Conservation (phyloP, 1,284 basidiomycete genomes). For the Schizophyllum amplum region DNA sequence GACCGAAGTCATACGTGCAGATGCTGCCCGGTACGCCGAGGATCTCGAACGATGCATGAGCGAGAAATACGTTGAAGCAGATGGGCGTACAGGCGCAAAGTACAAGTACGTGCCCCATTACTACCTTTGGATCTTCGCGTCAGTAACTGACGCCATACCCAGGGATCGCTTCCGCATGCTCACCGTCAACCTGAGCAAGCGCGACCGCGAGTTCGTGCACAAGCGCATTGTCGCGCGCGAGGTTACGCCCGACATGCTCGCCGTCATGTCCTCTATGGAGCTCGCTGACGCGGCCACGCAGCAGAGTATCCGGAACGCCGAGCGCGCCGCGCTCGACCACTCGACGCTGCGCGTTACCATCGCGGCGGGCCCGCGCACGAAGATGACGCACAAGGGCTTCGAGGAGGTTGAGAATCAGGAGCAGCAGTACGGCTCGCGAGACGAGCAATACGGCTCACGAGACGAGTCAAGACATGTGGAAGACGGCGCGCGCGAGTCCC, state of each 20-base stretch:
- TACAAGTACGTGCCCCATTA: constrained; percentile 67
- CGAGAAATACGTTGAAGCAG: constrained; percentile 66
- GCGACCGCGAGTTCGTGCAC: constrained; percentile 67
- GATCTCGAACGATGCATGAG: constrained; percentile 66
- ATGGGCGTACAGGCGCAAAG: constrained; percentile 68
- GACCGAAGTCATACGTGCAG: constrained; percentile 40
- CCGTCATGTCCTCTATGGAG: constrained; percentile 79
- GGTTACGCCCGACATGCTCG: constrained; percentile 62
- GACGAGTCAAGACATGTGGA: constrained; percentile 55
- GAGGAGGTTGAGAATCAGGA: constrained; percentile 74
- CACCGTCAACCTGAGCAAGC: constrained; percentile 71
- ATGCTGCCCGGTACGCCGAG: constrained; percentile 50
- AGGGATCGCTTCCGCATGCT: constrained; percentile 83
- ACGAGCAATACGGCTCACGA: constrained; percentile 25
- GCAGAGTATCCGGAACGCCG: constrained; percentile 69
- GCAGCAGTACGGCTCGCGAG: constrained; percentile 24
- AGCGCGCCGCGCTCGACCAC: constrained; percentile 73
- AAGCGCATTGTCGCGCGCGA: constrained; percentile 60
- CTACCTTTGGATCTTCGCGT: constrained; percentile 1
- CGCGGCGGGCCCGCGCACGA: constrained; percentile 56
- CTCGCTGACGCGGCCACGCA: constrained; percentile 78
- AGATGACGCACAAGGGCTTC: constrained; percentile 85
- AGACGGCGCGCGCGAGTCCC: constrained; percentile 35
- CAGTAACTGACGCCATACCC: constrained; percentile 7
- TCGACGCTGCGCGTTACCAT: constrained; percentile 69